A percentile compares a stretch with the other conserved stretches of the same genome.
phyloP scores from a whole-genome alignment of 345 rosid genomes.

The Rhodamnia rubescens region DNA sequence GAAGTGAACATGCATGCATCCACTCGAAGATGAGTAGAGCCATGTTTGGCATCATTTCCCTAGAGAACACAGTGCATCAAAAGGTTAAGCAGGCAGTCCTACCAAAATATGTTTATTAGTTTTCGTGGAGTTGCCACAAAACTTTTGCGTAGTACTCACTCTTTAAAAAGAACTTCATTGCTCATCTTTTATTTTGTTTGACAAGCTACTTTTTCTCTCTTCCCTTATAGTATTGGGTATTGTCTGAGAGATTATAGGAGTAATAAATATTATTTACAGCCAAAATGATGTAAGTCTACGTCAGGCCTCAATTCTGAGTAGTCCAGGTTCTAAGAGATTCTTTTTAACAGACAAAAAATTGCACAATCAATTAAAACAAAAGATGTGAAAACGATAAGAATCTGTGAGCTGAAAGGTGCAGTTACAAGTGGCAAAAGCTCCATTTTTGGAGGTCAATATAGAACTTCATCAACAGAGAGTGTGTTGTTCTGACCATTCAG shows the following conservation, averaged over 20 bases:
- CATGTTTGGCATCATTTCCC: background rate
- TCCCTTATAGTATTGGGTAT: background rate
- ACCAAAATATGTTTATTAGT: background rate
- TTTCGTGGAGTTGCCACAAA: background rate
- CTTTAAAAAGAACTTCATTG: background rate
- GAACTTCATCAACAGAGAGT: background rate
- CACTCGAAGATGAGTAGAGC: background rate
- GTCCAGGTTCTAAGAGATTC: background rate
- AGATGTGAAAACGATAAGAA: background rate
- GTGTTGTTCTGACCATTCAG: conserved; percentile 67
- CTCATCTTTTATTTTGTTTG: background rate
- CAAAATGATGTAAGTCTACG: background rate
- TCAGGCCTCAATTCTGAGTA: background rate
- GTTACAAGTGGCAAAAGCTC: background rate
- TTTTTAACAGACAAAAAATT: background rate
- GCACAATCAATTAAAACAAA: background rate
- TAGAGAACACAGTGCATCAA: background rate
- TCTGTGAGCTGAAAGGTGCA: background rate
- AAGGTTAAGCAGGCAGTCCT: background rate
- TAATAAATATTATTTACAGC: background rate
- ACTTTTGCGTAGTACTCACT: background rate
- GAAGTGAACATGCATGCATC: background rate
- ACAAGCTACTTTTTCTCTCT: background rate
- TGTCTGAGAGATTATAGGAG: background rate
- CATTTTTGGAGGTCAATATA: background rate